These are phyloP conservation scores for Populus alba DNA, from an alignment of 345 rosid species.

Conservation along the genomic window DNA sequence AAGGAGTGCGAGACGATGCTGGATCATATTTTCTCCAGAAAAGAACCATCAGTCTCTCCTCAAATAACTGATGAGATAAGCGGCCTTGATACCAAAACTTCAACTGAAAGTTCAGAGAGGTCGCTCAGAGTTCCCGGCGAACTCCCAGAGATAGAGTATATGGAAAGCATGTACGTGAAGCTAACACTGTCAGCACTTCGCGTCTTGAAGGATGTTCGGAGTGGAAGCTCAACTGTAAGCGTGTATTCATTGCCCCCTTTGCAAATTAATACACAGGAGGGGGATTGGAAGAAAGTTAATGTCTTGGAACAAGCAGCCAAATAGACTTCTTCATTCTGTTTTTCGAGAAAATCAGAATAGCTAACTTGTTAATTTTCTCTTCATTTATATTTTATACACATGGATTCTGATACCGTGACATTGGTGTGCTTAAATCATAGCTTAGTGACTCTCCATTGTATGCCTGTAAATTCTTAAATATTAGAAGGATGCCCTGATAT, in stretches of 20 bases:
- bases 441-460: background rate
- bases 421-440: background rate
- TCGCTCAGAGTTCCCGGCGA: slow-evolving; percentile 45
- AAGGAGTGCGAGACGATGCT: slow-evolving; percentile 82
- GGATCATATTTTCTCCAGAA: slow-evolving; percentile 53
- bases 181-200: slow-evolving; percentile 69
- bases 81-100: slow-evolving; percentile 27
- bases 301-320: slow-evolving; percentile 14
- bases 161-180: slow-evolving; percentile 76
- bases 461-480: background rate
- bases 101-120: slow-evolving; percentile 23
- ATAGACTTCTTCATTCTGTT: background rate
- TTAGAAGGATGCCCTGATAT: background rate
- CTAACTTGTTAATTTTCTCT: background rate
- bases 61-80: slow-evolving; percentile 28
- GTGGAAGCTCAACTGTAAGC: slow-evolving; percentile 83
- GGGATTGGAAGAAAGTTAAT: slow-evolving; percentile 18
- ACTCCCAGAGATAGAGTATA: slow-evolving; percentile 56
- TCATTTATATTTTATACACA: background rate
- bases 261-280: slow-evolving; percentile 23
- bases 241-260: slow-evolving; percentile 83
- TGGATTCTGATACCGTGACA: background rate
- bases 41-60: slow-evolving; percentile 23
- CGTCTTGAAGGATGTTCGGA: slow-evolving; percentile 70
- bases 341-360: background rate